Conservation (phyloP, 2,329 filamentous ascomycete genomes). For the Botrytis tulipae region DNA sequence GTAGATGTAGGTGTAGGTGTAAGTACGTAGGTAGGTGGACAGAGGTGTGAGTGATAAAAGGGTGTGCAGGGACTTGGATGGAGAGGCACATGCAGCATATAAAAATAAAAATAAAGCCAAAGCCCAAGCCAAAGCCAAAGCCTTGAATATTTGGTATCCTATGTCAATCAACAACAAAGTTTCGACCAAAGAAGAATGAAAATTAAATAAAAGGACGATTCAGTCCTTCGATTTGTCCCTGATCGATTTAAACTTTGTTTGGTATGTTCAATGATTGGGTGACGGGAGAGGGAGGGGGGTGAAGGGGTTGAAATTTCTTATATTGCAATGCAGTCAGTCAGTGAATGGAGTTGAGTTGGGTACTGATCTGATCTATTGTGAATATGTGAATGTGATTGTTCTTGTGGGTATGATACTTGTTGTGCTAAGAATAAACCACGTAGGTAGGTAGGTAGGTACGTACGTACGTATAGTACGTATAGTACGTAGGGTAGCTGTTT, state of each 20-base stretch:
- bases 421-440: neutral
- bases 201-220: neutral
- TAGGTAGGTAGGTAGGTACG: neutral
- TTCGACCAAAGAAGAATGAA: neutral
- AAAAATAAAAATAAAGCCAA: neutral
- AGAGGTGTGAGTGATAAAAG: neutral
- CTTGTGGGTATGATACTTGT: neutral
- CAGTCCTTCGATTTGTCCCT: neutral
- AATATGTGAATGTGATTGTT: neutral
- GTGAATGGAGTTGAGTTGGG: neutral
- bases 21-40: neutral
- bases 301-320: slow-evolving; percentile 2
- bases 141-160: neutral
- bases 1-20: neutral
- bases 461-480: neutral
- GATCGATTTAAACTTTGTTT: slow-evolving; percentile 4
- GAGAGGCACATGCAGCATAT: slow-evolving; percentile 4
- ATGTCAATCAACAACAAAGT: neutral
- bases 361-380: neutral
- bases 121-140: neutral
- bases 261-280: slow-evolving; percentile 1
- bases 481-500: neutral
- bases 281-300: neutral
- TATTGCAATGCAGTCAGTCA: neutral
- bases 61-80: neutral